Base-by-base conservation (phyloP, 306 rosid species). In the Betula pendula region DNA sequence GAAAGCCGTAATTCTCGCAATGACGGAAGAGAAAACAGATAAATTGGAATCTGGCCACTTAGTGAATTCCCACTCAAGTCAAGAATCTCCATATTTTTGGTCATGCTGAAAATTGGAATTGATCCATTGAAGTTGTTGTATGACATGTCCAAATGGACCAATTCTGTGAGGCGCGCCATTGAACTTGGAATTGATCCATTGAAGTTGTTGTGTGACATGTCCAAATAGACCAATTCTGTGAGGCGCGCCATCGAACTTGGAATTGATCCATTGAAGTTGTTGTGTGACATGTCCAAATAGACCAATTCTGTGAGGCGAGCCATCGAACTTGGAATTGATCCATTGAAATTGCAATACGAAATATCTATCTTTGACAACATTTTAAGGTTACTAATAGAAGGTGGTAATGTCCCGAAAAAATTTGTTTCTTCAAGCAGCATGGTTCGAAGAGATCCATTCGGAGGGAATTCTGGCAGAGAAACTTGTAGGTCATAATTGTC, bases 381-480 rank as follows among this genome's bases (percentile, higher is more conserved):
- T 8, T 50, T 72, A 17, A 82, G 44, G 31, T 80, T 85, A 29
- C 59, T 38, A 3, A 87, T 70, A 2, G 79, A 14, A n/a, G 35
- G 2, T 50, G 85, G 84, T 6, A 88, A 22, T 0, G 4, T 6
- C 20, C 91, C 87, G 0, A 76, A 77, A 44, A 87, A 82, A n/a
- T 68, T 75, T 74, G 87, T 82, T 0, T 33, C 0, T n/a, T 58
- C 2, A 2, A 82, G 72, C 6, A 19, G 49, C 73, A 80, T 8
- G 3, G 5, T 9, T 0, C 69, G 58, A 14, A 87, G 77, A 62
- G 68, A 74, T 22, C 75, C 31, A 51, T 60, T 19, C 13, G 6
- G 35, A 42, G 49, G 71, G 20, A 87, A 87, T 16, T 82, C 73
- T 69, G 87, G 88, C 19, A 87, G 53, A 72, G 68, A 52, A 22